Conservation (phyloP, 1,139 yeast genomes). For the Petasospora fabianii region DNA sequence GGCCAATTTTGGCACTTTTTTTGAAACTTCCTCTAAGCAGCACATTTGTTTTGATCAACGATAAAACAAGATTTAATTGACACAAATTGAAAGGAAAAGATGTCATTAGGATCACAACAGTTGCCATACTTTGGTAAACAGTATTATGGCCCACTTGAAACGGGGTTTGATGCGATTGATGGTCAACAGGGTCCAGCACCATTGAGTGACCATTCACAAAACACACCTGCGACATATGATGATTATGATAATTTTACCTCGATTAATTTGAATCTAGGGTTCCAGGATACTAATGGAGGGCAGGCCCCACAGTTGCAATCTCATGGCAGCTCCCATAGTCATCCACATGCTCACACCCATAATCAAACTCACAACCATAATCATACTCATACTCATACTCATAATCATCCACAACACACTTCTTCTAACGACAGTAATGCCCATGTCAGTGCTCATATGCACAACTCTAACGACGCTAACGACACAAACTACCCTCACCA, state of each 20-base stretch:
- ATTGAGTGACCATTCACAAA: conserved; percentile 8
- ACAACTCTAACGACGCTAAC: conserved; percentile 4
- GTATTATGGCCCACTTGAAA: conserved; percentile 20
- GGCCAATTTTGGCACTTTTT: too few relatives aligned
- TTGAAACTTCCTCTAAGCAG: too few relatives aligned
- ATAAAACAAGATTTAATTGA: too few relatives aligned
- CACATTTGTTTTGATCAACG: too few relatives aligned
- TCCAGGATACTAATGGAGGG: conserved; percentile 12
- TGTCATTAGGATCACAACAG: conserved; percentile 26
- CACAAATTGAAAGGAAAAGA: conserved; percentile 2
- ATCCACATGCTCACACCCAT: conserved; percentile 4
- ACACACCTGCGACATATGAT: conserved; percentile 16
- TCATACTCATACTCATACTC: too few relatives aligned
- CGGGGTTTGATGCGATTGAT: conserved; percentile 18
- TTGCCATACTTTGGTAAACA: conserved; percentile 23
- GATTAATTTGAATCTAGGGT: conserved; percentile 20
- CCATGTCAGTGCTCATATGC: conserved; percentile 3
- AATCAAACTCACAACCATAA: conserved; percentile 1
- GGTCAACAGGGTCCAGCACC: conserved; percentile 1
- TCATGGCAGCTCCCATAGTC: conserved; percentile 5
- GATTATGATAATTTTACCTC: conserved; percentile 23
- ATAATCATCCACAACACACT: conserved; percentile 3
- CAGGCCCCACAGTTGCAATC: conserved; percentile 1
- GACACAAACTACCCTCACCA: conserved; percentile 4
- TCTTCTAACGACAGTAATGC: conserved; percentile 3